Evolutionary conservation across 495 filamentous ascomycete genomes (phyloP), one percentile per base, ranked within the genome.

Genomic region (Antarctomyces pellizariae): DNA sequence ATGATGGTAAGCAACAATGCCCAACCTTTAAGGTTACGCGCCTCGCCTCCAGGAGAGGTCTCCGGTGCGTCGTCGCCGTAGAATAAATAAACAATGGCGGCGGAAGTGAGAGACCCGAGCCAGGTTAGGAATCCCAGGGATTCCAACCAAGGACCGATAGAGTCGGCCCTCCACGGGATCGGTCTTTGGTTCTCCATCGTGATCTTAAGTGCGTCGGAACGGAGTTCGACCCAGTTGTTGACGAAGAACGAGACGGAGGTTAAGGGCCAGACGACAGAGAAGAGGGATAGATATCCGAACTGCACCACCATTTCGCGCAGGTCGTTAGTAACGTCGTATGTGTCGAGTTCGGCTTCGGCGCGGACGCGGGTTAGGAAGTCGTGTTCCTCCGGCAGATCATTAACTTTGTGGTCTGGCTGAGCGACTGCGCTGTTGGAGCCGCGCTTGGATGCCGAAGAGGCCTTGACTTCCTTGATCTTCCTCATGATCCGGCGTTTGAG

Each of bases 171-270:
- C 47, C 68, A 69, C 1, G 86, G 86, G 7, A 72, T 75, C 0
- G 86, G 89, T 6, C 86, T 63, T 37, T 78, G 73, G 59, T 77
- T 84, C 45, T 82, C 75, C 29, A 77, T 53, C 36, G 80, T 82
- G 35, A 97, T 97, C 42, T 97, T 97, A 48, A 83, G 64, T 9
- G 90, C 84, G 35, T 97, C 86, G 13, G 75, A 75, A 14, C 86
- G 75, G 8, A 93, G 64, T 38, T 97, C 89, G 26, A 97, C 44
- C 86, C 86, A 97, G 53, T 97, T 86, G 48, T 93, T 93, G 48
- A 89, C 54, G 6, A 93, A 50, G 59, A 95, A 97, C 0, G 78
- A 86, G 18, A 80, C 59, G 0, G 73, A 68, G 0, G 83, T 78
- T 3, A 95, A 54, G 0, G 86, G 86, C 86, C 86, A 97, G 22